These are phyloP conservation scores for Porcisia deanei DNA, from an alignment of 208 protist species.

Conservation along the genomic window DNA sequence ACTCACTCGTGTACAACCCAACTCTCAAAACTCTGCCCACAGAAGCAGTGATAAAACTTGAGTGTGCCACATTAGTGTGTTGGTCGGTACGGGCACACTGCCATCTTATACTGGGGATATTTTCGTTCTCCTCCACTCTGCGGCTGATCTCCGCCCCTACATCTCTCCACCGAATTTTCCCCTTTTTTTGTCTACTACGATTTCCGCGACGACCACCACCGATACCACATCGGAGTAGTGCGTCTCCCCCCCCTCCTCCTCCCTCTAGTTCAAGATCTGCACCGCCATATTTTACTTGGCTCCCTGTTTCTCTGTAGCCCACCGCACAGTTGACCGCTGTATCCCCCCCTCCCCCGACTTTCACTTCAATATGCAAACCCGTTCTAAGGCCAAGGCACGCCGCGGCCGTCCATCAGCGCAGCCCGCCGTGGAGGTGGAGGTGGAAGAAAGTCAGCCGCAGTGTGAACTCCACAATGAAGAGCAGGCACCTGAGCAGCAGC, in stretches of 20 bases:
- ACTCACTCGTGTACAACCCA: background rate
- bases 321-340: background rate
- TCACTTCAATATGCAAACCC: constrained; percentile 57
- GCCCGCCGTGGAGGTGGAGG: constrained; percentile 42
- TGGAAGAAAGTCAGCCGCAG: constrained; percentile 36
- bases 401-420: constrained; percentile 38
- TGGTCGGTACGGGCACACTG: background rate
- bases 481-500: constrained; percentile 29
- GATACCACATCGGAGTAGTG: background rate
- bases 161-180: background rate
- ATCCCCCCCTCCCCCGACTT: background rate
- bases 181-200: background rate
- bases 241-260: background rate
- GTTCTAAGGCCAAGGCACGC: constrained; percentile 47
- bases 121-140: background rate
- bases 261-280: background rate
- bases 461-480: constrained; percentile 28
- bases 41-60: background rate
- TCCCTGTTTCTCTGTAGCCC: background rate
- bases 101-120: background rate
- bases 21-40: background rate
- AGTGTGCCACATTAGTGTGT: background rate
- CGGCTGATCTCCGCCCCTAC: background rate
- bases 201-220: background rate
- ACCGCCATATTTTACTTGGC: background rate